A percentile compares a stretch with the other conserved stretches of the same genome.
Conservation (phyloP, 371 early-diverging fungal species). For the Apophysomyces variabilis region DNA sequence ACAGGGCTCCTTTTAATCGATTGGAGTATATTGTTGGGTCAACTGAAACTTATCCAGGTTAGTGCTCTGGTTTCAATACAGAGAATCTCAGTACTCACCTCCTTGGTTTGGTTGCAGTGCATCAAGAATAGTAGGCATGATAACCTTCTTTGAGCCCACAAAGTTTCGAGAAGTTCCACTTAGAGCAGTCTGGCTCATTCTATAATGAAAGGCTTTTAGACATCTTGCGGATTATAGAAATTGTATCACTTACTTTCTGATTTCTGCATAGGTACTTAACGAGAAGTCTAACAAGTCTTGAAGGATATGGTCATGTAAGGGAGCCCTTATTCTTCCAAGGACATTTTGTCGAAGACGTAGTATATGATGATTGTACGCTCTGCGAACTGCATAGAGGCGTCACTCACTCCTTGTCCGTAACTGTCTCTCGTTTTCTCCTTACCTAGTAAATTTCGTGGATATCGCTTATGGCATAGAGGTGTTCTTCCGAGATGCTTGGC, state of each 20-base stretch:
- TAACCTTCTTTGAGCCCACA: conserved; percentile 56
- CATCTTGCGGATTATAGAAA: neutral
- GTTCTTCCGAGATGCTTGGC: conserved; percentile 55
- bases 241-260: conserved; percentile 58
- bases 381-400: conserved; percentile 36
- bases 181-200: conserved; percentile 65
- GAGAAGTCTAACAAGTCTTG: conserved; percentile 66
- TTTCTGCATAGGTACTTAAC: conserved; percentile 73
- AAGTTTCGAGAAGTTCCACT: conserved; percentile 58
- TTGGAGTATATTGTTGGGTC: conserved; percentile 51
- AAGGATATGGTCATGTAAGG: conserved; percentile 58
- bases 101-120: conserved; percentile 47
- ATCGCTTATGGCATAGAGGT: conserved; percentile 48
- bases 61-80: neutral
- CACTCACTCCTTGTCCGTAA: conserved; percentile 8
- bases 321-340: conserved; percentile 45
- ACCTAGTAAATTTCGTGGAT: conserved; percentile 58
- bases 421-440: neutral
- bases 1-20: conserved; percentile 82
- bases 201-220: conserved; percentile 10
- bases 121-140: conserved; percentile 64
- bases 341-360: conserved; percentile 67
- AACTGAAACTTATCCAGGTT: neutral
- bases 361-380: conserved; percentile 62
- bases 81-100: conserved; percentile 28